Evolutionary conservation across 352 stramenopile genomes (phyloP).

Genomic region (Phytophthora podocarpi): DNA sequence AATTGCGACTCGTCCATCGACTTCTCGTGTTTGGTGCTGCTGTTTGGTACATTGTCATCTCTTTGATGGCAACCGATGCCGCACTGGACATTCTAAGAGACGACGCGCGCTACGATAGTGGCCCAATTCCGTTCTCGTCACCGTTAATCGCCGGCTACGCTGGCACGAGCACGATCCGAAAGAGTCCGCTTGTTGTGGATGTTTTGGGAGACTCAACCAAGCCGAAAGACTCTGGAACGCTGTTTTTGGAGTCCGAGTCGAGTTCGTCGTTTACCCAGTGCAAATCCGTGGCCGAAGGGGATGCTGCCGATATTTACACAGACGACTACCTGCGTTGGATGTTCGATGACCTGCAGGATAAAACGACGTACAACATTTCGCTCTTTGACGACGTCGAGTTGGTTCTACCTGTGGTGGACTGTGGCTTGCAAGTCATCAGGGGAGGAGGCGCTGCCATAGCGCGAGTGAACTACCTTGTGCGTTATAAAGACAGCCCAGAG

Average conservation of each 20-base stretch:
- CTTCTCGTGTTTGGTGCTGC: slow-evolving; percentile 29
- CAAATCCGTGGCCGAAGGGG: not conserved
- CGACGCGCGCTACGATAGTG: slow-evolving; percentile 16
- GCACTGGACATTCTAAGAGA: slow-evolving; percentile 33
- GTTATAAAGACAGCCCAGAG: slow-evolving; percentile 21
- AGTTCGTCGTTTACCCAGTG: slow-evolving; percentile 29
- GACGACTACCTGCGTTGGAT: slow-evolving; percentile 36
- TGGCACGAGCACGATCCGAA: slow-evolving; percentile 31
- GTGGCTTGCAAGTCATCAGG: slow-evolving; percentile 1
- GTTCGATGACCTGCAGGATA: slow-evolving; percentile 30
- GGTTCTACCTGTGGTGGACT: slow-evolving; percentile 36
- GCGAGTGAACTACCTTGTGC: slow-evolving; percentile 40
- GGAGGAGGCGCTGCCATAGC: slow-evolving; percentile 15
- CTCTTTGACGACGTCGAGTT: slow-evolving; percentile 34
- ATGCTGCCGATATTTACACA: slow-evolving; percentile 35
- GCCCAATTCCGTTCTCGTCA: slow-evolving; percentile 1
- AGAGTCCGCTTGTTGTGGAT: slow-evolving; percentile 37
- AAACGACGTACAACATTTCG: slow-evolving; percentile 45
- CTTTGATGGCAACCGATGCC: slow-evolving; percentile 27
- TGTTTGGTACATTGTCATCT: slow-evolving; percentile 38
- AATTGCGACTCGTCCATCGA: slow-evolving; percentile 21
- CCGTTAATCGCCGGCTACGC: slow-evolving; percentile 36
- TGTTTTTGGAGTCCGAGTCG: slow-evolving; percentile 39
- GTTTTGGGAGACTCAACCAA: slow-evolving; percentile 34
- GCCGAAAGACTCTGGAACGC: slow-evolving; percentile 26